Base-by-base conservation (phyloP, 306 rosid genomes). In the Trifolium subterraneum region DNA sequence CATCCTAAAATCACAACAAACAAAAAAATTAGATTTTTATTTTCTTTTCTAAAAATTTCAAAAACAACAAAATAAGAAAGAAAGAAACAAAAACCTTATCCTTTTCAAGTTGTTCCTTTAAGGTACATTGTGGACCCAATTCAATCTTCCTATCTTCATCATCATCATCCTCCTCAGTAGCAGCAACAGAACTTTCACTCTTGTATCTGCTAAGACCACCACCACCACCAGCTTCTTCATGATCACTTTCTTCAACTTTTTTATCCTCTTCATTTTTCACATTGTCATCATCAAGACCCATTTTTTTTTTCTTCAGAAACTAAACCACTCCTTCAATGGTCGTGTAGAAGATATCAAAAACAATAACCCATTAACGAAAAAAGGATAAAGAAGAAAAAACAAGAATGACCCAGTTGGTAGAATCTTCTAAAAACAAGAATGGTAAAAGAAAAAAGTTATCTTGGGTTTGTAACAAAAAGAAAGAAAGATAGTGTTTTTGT, bases 31-130 rank as follows among this genome's bases (percentile, higher is more conserved):
- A 62, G 23, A 18, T 41, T 61, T 15, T 20, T 3, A 63, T 48
- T 14, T 35, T 9, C 7, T 2, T 52, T 39, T 15, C 7, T 2
- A 1, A 3, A 74, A 50, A 50, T 45, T 8, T 4, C 10, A 51
- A 70, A 33, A 18, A 33, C 5, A 13, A 77, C 0, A 31, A 22
- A 69, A 35, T 9, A 64, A 63, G 8, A 36, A 63, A 76, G 6
- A 77, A 52, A 14, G 44, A 2, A 63, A 22, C 1, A 68, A 71
- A 90, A 71, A 92, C 99, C 93, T 89, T 88, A 74, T 94, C 99
- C 67, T 92, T 94, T 86, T 94, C 93, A 9, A 94, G 86, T 42
- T 94, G 97, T 72, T 90, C 90, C 84, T 94, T 94, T 48, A 94
- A 78, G 8, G 97, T 84, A 82, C 73, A 85, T 71, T 92, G 99